These are phyloP conservation scores for Solanum chiquidenum DNA, from an alignment of 257 asterid genomes.

Conservation along the genomic window DNA sequence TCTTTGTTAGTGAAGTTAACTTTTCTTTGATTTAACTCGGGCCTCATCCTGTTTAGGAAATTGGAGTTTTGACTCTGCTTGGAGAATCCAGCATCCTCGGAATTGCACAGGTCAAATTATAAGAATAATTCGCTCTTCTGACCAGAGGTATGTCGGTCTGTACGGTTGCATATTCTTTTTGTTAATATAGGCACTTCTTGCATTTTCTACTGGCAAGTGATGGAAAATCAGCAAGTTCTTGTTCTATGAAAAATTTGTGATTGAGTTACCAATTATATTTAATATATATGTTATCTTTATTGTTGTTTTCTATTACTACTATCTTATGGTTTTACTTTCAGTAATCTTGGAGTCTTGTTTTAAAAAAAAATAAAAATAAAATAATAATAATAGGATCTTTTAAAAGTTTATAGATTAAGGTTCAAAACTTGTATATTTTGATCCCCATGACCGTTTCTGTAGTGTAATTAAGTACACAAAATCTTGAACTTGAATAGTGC, in stretches of 20 bases:
- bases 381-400: not conserved
- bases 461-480: not conserved
- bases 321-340: not conserved
- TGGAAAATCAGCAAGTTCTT: not conserved
- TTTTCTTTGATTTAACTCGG: not conserved
- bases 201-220: not conserved
- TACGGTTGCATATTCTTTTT: not conserved
- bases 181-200: not conserved
- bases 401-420: not conserved
- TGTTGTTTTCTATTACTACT: not conserved
- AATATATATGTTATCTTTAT: not conserved
- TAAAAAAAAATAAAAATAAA: not conserved
- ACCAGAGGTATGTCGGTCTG: slow-evolving; percentile 36
- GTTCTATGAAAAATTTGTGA: not conserved
- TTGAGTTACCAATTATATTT: not conserved
- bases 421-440: not conserved
- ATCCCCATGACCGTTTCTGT: not conserved
- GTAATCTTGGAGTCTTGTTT: not conserved
- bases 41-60: slow-evolving; percentile 32
- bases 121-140: slow-evolving; percentile 33
- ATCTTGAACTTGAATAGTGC: not conserved
- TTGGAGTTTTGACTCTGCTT: slow-evolving; percentile 19
- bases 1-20: not conserved
- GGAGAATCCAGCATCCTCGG: slow-evolving; percentile 25
- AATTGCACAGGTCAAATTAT: slow-evolving; percentile 68